A percentile compares a stretch with the other conserved stretches of the same genome.
phyloP scores from a whole-genome alignment of 2,329 filamentous ascomycete species.

The Penicillium sp. region DNA sequence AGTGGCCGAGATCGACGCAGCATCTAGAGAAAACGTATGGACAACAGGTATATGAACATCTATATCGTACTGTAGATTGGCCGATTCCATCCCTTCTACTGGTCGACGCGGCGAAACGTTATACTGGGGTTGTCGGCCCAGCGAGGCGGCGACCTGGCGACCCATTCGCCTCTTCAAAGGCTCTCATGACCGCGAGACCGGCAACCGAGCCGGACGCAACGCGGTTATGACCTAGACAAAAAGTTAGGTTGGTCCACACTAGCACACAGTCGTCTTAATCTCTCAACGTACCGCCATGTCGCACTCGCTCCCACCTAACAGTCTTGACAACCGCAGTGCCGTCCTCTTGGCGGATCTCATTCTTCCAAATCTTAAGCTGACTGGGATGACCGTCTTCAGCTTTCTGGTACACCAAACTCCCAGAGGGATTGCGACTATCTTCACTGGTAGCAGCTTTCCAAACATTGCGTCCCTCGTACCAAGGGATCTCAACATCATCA shows the following conservation, averaged over 20 bases:
- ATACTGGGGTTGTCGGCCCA: too few relatives aligned
- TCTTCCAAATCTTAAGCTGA: constrained; percentile 44
- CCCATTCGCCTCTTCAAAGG: constrained; percentile 30
- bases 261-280: too few relatives aligned
- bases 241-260: too few relatives aligned
- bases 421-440: constrained; percentile 25
- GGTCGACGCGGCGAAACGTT: too few relatives aligned
- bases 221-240: constrained; percentile 41
- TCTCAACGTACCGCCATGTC: constrained; percentile 43
- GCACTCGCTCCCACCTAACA: constrained; percentile 47
- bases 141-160: too few relatives aligned
- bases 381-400: constrained; percentile 31
- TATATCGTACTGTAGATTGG: too few relatives aligned
- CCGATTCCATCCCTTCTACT: too few relatives aligned
- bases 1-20: too few relatives aligned
- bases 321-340: constrained; percentile 33
- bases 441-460: constrained; percentile 43
- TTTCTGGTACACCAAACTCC: constrained; percentile 31
- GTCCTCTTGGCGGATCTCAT: constrained; percentile 19
- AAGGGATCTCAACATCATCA: constrained; percentile 82
- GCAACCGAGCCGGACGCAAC: constrained; percentile 43
- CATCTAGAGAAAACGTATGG: too few relatives aligned
- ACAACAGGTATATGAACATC: too few relatives aligned
- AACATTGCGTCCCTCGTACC: constrained; percentile 48
- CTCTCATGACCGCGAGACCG: constrained; percentile 39